A percentile compares a stretch with the other conserved stretches of the same genome.
Conservation (phyloP, 2,329 filamentous ascomycete species). For the Colletotrichum cereale region DNA sequence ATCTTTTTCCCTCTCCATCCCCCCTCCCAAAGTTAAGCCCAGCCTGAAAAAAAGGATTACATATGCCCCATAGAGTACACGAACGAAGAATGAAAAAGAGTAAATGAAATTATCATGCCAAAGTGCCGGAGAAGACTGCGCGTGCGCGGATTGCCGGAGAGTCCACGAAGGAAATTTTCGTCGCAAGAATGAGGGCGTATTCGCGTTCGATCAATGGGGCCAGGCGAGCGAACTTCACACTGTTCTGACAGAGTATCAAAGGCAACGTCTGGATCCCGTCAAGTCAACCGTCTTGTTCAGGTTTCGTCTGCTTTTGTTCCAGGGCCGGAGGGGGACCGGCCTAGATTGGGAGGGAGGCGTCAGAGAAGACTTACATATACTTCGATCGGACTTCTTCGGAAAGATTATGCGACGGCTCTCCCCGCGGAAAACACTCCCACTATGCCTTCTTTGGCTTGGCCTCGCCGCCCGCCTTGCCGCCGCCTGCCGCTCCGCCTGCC, state of each 20-base stretch:
- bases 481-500: constrained; percentile 41
- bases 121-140: constrained; percentile 24
- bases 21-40: constrained; percentile 9
- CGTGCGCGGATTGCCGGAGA: constrained; percentile 16
- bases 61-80: constrained; percentile 16
- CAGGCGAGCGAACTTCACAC: constrained; percentile 38
- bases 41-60: constrained; percentile 8
- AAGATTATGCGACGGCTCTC: constrained; percentile 28
- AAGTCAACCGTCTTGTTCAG: constrained; percentile 7
- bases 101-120: constrained; percentile 10
- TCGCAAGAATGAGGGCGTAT: constrained; percentile 22
- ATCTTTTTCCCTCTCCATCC: not conserved
- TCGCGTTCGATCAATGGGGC: constrained; percentile 37
- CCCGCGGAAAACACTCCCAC: not conserved
- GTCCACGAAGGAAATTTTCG: constrained; percentile 20
- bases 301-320: not conserved
- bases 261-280: constrained; percentile 20
- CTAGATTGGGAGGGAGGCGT: not conserved
- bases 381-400: constrained; percentile 24
- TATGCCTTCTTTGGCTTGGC: not conserved
- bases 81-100: not conserved
- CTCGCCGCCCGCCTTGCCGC: no score
- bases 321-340: no score
- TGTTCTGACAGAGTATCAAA: constrained; percentile 39
- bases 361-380: constrained; percentile 24